Evolutionary conservation across 495 filamentous ascomycete genomes (phyloP).

Genomic region (Penicillium atrosanguineum): DNA sequence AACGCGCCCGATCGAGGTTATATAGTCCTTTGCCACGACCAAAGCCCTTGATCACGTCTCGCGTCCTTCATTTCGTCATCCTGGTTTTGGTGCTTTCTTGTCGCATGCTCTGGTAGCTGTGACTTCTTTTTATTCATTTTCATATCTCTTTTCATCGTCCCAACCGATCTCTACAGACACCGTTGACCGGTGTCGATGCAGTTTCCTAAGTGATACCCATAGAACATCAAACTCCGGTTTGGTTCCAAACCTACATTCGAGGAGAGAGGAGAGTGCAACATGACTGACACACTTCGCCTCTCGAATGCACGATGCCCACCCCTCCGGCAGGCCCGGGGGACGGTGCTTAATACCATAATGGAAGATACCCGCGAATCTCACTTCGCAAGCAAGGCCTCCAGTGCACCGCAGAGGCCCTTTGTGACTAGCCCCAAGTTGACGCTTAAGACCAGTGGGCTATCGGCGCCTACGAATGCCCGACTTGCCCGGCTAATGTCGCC

Average conservation of each 20-base stretch:
- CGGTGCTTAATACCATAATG: constrained; percentile 82
- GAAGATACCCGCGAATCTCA: constrained; percentile 57
- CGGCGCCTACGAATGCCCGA: constrained; percentile 28
- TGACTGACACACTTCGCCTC: constrained; percentile 62
- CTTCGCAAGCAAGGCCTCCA: constrained; percentile 16
- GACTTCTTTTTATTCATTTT: constrained; percentile 21
- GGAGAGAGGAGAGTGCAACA: constrained; percentile 28
- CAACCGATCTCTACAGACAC: constrained; percentile 9
- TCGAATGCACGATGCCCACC: constrained; percentile 55
- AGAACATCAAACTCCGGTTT: constrained; percentile 23
- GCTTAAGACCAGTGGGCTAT: constrained; percentile 36
- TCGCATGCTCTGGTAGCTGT: constrained; percentile 41
- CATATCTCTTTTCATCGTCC: constrained; percentile 9
- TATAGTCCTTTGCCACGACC: constrained; percentile 23
- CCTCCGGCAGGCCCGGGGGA: constrained; percentile 68
- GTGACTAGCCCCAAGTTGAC: constrained; percentile 35
- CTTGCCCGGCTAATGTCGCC: constrained; percentile 35
- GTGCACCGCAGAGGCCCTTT: constrained; percentile 6
- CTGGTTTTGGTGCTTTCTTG: constrained; percentile 20
- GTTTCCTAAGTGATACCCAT: constrained; percentile 36
- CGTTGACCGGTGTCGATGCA: constrained; percentile 46
- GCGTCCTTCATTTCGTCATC: constrained; percentile 29
- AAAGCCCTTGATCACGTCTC: constrained; percentile 6
- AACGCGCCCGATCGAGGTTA: constrained; percentile 15
- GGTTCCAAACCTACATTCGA: constrained; percentile 15